Percentiles rank a stretch among this genome's conserved stretches.
These are phyloP conservation scores for Lithospermum erythrorhizon DNA, from an alignment of 257 asterid species.

Conservation along the genomic window DNA sequence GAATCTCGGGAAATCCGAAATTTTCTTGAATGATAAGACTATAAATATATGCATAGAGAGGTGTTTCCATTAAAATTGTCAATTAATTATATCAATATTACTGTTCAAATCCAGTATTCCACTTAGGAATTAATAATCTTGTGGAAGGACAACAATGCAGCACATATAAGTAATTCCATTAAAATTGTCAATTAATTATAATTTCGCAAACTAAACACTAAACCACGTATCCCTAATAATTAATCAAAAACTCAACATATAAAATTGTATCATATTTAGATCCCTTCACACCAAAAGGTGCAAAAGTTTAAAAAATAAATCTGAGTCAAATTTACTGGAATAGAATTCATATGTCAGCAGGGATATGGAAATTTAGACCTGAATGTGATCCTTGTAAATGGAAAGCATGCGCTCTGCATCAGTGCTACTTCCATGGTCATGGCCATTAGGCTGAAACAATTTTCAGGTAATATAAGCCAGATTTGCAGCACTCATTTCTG, in stretches of 20 bases:
- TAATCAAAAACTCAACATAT: background rate
- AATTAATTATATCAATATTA: too few species aligned
- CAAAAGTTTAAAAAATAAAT: background rate
- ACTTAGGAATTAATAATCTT: too few species aligned
- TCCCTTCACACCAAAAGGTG: background rate
- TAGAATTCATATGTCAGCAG: background rate
- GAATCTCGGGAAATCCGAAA: too few species aligned
- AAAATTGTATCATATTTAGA: background rate
- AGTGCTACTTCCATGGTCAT: conserved; percentile 61
- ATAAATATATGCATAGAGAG: too few species aligned
- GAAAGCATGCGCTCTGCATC: conserved; percentile 46
- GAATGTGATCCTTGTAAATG: conserved; percentile 76
- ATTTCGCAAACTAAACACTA: too few species aligned
- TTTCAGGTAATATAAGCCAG: background rate
- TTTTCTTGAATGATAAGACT: too few species aligned
- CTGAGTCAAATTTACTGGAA: background rate
- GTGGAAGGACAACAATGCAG: too few species aligned
- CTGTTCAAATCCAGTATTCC: too few species aligned
- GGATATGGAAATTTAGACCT: conserved; percentile 29
- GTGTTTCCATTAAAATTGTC: too few species aligned
- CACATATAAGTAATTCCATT: too few species aligned
- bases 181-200: too few species aligned
- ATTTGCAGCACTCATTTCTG: background rate
- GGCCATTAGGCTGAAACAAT: conserved; percentile 64
- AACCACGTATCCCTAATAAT: too few species aligned